Evolutionary conservation across 2,329 filamentous ascomycete genomes (phyloP), one percentile per base, ranked within the genome.

Genomic region (Exophiala xenobiotica): DNA sequence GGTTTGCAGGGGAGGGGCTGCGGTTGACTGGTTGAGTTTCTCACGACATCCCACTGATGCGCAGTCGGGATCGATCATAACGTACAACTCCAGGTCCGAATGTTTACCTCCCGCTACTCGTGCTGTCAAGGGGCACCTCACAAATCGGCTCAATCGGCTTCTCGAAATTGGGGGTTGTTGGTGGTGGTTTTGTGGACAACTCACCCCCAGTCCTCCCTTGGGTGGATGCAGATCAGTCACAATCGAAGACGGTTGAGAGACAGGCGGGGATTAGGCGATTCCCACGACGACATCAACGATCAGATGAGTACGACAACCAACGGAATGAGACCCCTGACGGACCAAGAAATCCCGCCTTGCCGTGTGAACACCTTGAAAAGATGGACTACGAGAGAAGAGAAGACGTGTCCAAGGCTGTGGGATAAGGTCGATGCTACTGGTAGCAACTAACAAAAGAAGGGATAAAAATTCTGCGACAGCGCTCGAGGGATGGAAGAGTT

Each of bases 101-200:
- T 35, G n/a, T 35, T 16, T 35, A 16, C 31, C 31, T 35, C n/a
- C 31, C 12, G 31, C 31, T 12, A 16, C 31, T n/a, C n/a, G n/a
- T 35, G 18, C 27, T 12, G 8, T 12, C n/a, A 35, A 35, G 3
- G 6, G 3, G 8, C 4, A 12, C 8, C 31, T 35, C 31, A 35
- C n/a, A 46, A 47, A 23, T 53, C 45, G 51, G 51, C 45, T 45
- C 37, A 53, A 45, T 42, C 51, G 53, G 53, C 53, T 55, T 19
- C 31, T 41, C 29, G 47, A 40, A 48, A 39, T 41, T 40, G 38
- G 19, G 20, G 29, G 29, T 47, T 43, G 27, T 46, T 37, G 41
- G 38, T 49, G 38, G 29, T 19, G 35, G 27, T 43, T 38, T 42
- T 48, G 47, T 40, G 43, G 46, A 39, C 43, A 47, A 50, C 37